phyloP scores from a whole-genome alignment of 2,329 filamentous ascomycete genomes.

The Paradendryphiella salina region DNA sequence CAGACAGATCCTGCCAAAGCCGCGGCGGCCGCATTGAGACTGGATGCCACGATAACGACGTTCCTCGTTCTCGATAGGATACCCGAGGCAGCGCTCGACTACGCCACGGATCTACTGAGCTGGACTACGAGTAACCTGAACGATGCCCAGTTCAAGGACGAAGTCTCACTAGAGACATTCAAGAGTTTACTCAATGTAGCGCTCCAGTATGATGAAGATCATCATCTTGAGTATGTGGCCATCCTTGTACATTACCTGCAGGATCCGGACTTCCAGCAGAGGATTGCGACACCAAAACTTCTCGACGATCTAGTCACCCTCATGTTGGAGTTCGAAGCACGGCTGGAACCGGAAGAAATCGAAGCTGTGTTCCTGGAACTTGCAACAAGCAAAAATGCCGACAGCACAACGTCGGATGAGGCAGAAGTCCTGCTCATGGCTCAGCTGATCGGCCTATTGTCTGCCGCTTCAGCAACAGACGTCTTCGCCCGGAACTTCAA shows the following conservation, averaged over 20 bases:
- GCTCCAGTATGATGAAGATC: conserved; percentile 41
- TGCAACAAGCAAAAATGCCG: conserved; percentile 28
- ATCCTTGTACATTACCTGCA: conserved; percentile 44
- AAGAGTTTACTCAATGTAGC: conserved; percentile 33
- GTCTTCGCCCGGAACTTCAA: conserved; percentile 36
- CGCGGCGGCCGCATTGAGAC: conserved; percentile 38
- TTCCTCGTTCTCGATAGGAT: conserved; percentile 33
- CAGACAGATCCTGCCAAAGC: conserved; percentile 41
- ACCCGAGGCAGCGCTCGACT: conserved; percentile 39
- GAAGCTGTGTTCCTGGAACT: conserved; percentile 37
- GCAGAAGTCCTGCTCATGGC: conserved; percentile 34
- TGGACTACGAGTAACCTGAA: conserved; percentile 45
- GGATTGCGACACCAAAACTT: conserved; percentile 35
- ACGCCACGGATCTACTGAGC: conserved; percentile 41
- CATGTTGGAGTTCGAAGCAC: conserved; percentile 38
- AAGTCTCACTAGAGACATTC: conserved; percentile 35
- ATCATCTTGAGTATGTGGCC: conserved; percentile 40
- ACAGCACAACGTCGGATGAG: conserved; percentile 30
- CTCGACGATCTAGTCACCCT: conserved; percentile 37
- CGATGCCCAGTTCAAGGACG: conserved; percentile 40
- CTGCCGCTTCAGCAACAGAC: conserved; percentile 42
- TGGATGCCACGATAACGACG: conserved; percentile 37
- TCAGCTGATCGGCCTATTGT: conserved; percentile 39
- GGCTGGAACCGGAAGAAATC: conserved; percentile 32
- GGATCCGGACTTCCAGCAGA: conserved; percentile 41